These are phyloP conservation scores for Dictyophora rubrovolvata DNA, from an alignment of 768 basidiomycete species.

Conservation along the genomic window DNA sequence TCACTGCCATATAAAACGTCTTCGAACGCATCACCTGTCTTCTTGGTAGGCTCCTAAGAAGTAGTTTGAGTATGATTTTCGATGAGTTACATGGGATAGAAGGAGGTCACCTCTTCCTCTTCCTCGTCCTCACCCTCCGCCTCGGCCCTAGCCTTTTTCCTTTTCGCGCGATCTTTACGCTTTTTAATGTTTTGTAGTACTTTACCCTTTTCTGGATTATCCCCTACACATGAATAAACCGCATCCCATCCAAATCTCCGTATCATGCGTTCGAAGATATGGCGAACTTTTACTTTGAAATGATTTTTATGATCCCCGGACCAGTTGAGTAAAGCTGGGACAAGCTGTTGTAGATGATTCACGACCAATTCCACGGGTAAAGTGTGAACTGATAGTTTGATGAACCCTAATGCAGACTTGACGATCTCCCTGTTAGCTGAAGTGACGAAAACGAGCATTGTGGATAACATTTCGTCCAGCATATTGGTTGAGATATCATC, in stretches of 20 bases:
- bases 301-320: constrained; percentile 98
- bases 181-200: constrained; percentile 92
- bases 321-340: constrained; percentile 82
- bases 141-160: constrained; percentile 53
- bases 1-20: constrained; percentile 97
- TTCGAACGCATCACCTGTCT: constrained; percentile 84
- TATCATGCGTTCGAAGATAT: constrained; percentile 94
- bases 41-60: constrained; percentile 34
- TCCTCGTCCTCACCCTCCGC: constrained; percentile 47
- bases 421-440: constrained; percentile 97
- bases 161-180: constrained; percentile 86
- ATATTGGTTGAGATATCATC: constrained; percentile 61
- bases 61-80: not conserved
- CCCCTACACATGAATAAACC: constrained; percentile 57
- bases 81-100: not conserved
- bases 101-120: constrained; percentile 33
- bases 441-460: constrained; percentile 81
- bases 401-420: constrained; percentile 89
- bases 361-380: constrained; percentile 60
- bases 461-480: constrained; percentile 76
- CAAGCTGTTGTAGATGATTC: constrained; percentile 68
- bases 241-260: constrained; percentile 83
- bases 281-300: constrained; percentile 93
- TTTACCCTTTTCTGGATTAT: constrained; percentile 55
- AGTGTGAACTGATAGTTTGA: constrained; percentile 88